Conservation (phyloP, 1,284 basidiomycete species). For the Malassezia psittaci region DNA sequence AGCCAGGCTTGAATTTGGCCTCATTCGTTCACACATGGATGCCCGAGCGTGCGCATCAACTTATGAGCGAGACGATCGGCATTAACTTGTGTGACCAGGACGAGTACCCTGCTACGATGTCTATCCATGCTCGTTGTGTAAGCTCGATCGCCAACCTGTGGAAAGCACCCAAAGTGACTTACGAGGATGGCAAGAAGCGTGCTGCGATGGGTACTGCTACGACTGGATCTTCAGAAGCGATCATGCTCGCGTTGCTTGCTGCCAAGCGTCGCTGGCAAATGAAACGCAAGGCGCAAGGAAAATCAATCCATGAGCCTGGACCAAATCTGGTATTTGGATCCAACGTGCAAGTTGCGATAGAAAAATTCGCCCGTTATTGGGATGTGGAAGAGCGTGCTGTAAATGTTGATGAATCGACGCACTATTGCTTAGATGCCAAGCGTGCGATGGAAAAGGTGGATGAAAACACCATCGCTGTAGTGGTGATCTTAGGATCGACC, state of each 20-base stretch:
- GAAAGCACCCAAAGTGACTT: slow-evolving; percentile 56
- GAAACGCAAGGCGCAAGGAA: slow-evolving; percentile 68
- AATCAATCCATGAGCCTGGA: slow-evolving; percentile 45
- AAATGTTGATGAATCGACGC: slow-evolving; percentile 27
- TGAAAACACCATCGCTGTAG: slow-evolving; percentile 60
- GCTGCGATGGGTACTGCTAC: slow-evolving; percentile 61
- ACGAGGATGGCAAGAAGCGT: slow-evolving; percentile 24
- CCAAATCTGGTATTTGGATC: slow-evolving; percentile 69
- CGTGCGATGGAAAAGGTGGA: slow-evolving; percentile 77
- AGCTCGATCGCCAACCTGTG: slow-evolving; percentile 84
- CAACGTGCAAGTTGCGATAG: slow-evolving; percentile 59
- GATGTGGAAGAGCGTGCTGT: slow-evolving; percentile 60
- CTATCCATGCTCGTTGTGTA: slow-evolving; percentile 51
- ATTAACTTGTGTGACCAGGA: slow-evolving; percentile 70
- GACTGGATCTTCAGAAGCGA: slow-evolving; percentile 78
- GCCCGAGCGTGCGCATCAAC: slow-evolving; percentile 50
- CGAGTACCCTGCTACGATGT: slow-evolving; percentile 61
- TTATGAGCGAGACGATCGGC: slow-evolving; percentile 57
- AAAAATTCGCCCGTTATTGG: slow-evolving; percentile 68
- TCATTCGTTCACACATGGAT: slow-evolving; percentile 54
- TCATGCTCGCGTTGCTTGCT: slow-evolving; percentile 83
- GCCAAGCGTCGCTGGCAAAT: slow-evolving; percentile 92
- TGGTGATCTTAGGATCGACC: slow-evolving; percentile 60
- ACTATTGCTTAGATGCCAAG: slow-evolving; percentile 70
- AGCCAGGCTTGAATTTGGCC: slow-evolving; percentile 69